phyloP scores from a whole-genome alignment of 2,329 filamentous ascomycete species.

The Sphaerulina musiva region DNA sequence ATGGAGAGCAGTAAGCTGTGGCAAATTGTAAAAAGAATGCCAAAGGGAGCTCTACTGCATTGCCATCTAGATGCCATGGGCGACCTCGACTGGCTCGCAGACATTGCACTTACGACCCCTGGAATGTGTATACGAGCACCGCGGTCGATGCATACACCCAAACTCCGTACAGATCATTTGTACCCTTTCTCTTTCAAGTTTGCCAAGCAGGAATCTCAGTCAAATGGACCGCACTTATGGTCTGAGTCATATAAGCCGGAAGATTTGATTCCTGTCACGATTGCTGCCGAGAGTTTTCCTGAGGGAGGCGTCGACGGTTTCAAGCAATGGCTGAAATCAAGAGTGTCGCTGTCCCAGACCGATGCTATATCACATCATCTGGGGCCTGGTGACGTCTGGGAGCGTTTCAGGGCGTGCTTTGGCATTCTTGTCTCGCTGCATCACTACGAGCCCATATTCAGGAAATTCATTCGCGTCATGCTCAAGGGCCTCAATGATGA shows the following conservation, averaged over 20 bases:
- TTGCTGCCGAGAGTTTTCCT: conserved; percentile 68
- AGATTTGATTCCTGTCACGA: conserved; percentile 52
- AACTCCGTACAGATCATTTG: conserved; percentile 48
- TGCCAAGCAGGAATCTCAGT: conserved; percentile 34
- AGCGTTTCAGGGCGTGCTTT: conserved; percentile 74
- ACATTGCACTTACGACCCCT: conserved; percentile 61
- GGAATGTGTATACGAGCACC: conserved; percentile 66
- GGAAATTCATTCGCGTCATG: conserved; percentile 64
- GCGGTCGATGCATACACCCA: conserved; percentile 49
- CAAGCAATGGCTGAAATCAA: conserved; percentile 65
- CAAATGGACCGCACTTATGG: conserved; percentile 54
- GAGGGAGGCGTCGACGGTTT: conserved; percentile 65
- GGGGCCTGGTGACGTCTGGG: conserved; percentile 77
- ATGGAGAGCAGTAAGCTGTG: conserved; percentile 82
- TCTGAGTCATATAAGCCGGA: conserved; percentile 53
- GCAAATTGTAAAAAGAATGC: conserved; percentile 78
- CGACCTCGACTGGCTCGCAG: conserved; percentile 72
- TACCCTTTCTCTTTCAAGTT: conserved; percentile 54
- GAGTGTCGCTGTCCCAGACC: conserved; percentile 63
- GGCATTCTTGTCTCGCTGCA: conserved; percentile 65
- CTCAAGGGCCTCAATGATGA: conserved; percentile 68
- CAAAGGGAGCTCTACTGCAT: conserved; percentile 80
- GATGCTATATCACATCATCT: conserved; percentile 76
- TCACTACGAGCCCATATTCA: conserved; percentile 85
- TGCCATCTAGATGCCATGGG: conserved; percentile 89